Base-by-base conservation (phyloP, 108 stramenopile genomes). In the Cyclotella cryptica region DNA sequence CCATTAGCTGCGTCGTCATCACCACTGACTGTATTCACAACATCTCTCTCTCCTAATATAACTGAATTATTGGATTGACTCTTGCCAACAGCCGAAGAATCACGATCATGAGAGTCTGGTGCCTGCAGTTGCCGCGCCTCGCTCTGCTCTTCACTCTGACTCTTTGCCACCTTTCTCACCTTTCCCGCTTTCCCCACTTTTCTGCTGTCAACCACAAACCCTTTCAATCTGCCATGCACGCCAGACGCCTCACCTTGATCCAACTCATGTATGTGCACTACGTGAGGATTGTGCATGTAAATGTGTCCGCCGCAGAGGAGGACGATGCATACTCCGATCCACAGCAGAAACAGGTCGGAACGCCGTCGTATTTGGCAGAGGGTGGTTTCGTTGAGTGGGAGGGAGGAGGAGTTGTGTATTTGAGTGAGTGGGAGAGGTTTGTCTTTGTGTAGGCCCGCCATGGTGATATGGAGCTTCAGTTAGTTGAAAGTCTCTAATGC, bases 341-440 rank as follows among this genome's bases (percentile, higher is more conserved):
- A 44, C 22, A 42, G 35, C n/a, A 74, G 72, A 47, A 64, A 52
- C 18, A 62, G n/a, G 47, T 74, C 72, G 35, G 72, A 74, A 26
- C 64, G 64, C 12, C 64, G 64, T 10, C 64, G 64, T 26, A 26
- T 65, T 65, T 22, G 41, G 9, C 43, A 45, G n/a, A 10, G 30
- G 29, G 15, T 8, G 3, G 49, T 3, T 51, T 19, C 6, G 49
- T 51, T 51, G 49, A 51, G 35, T 35, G 35, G 35, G 35, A 35
- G 35, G 35, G 35, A 35, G 35, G 35, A 35, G 35, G 35, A 35
- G 35, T 35, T 35, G 2, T 35, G 17, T 51, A 7, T 51, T 51
- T 51, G 49, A 19, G 49, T 51, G 17, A 51, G 6, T 51, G 49
- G 49, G 3, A 19, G 49, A 1, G 49, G 3, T 19, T 51, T 51